phyloP scores from a whole-genome alignment of 805 yeast species.

The Wickerhamomyces tratensis region DNA sequence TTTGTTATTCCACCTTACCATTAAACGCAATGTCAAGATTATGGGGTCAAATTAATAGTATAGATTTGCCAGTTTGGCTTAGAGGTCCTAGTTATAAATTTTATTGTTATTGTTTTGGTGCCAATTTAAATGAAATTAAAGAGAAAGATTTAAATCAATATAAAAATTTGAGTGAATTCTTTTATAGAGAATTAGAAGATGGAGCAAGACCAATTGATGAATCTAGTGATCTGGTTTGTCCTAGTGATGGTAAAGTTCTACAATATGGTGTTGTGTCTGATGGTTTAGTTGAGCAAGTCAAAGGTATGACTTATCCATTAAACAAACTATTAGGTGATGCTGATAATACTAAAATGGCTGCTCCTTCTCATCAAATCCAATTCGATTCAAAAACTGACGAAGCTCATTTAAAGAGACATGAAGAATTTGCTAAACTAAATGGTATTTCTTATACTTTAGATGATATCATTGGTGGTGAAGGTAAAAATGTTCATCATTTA shows the following conservation, averaged over 20 bases:
- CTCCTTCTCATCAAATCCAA: conserved; percentile 40
- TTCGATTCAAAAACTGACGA: conserved; percentile 33
- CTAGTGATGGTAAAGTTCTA: conserved; percentile 87
- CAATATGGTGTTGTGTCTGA: conserved; percentile 73
- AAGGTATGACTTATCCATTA: conserved; percentile 88
- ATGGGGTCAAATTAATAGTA: conserved; percentile 88
- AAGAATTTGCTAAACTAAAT: conserved; percentile 68
- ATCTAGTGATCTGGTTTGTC: conserved; percentile 66
- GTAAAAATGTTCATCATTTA: conserved; percentile 31
- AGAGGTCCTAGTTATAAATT: conserved; percentile 73
- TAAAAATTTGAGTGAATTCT: conserved; percentile 80
- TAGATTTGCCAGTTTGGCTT: conserved; percentile 80
- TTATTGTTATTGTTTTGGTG: conserved; percentile 79
- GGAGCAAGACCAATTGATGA: conserved; percentile 69
- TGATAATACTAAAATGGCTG: conserved; percentile 32
- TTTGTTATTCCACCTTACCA: conserved; percentile 84
- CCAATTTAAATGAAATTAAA: conserved; percentile 77
- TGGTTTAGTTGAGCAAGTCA: conserved; percentile 93
- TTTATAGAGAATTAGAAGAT: conserved; percentile 72
- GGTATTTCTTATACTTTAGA: conserved; percentile 66
- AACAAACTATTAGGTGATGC: conserved; percentile 77
- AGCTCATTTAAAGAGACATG: conserved; percentile 39
- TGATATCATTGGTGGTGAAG: conserved; percentile 53
- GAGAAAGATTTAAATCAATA: conserved; percentile 72
- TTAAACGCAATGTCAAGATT: conserved; percentile 82